phyloP scores from a whole-genome alignment of 345 rosid species.

The Acer campestre region DNA sequence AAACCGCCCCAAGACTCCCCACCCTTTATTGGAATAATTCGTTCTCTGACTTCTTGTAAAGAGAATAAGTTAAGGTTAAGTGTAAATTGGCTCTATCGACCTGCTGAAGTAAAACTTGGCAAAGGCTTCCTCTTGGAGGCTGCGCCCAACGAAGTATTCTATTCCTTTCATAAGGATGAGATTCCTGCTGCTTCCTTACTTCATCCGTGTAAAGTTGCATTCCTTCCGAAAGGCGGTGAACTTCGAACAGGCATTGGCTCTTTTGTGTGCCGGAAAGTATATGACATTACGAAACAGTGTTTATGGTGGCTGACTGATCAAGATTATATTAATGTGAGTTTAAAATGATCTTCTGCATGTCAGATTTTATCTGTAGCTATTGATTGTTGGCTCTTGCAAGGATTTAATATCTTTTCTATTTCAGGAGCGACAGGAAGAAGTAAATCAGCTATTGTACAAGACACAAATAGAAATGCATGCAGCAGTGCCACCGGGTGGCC shows the following conservation, averaged over 20 bases:
- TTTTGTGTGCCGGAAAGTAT: slow-evolving; percentile 84
- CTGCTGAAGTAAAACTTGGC: slow-evolving; percentile 83
- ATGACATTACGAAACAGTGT: slow-evolving; percentile 68
- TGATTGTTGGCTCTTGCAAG: background rate
- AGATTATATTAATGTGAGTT: slow-evolving; percentile 81
- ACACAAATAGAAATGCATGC: slow-evolving; percentile 77
- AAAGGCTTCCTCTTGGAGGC: slow-evolving; percentile 79
- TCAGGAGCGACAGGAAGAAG: slow-evolving; percentile 78
- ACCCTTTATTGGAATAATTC: slow-evolving; percentile 88
- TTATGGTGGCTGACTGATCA: slow-evolving; percentile 98
- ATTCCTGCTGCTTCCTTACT: slow-evolving; percentile 83
- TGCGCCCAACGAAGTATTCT: slow-evolving; percentile 90
- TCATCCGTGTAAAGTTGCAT: slow-evolving; percentile 96
- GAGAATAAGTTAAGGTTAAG: slow-evolving; percentile 55
- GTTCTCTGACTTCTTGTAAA: slow-evolving; percentile 46
- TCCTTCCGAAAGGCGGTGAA: slow-evolving; percentile 77
- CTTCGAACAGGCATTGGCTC: slow-evolving; percentile 80
- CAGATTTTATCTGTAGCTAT: background rate
- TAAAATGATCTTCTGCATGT: slow-evolving; percentile 1
- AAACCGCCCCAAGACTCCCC: slow-evolving; percentile 83
- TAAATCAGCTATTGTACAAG: slow-evolving; percentile 68
- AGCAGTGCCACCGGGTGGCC: slow-evolving; percentile 75
- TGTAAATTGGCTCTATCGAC: slow-evolving; percentile 93
- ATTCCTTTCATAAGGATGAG: slow-evolving; percentile 94
- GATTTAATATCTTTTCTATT: slow-evolving; percentile 3